Conservation (phyloP, 768 basidiomycete genomes). For the Postia placenta region DNA sequence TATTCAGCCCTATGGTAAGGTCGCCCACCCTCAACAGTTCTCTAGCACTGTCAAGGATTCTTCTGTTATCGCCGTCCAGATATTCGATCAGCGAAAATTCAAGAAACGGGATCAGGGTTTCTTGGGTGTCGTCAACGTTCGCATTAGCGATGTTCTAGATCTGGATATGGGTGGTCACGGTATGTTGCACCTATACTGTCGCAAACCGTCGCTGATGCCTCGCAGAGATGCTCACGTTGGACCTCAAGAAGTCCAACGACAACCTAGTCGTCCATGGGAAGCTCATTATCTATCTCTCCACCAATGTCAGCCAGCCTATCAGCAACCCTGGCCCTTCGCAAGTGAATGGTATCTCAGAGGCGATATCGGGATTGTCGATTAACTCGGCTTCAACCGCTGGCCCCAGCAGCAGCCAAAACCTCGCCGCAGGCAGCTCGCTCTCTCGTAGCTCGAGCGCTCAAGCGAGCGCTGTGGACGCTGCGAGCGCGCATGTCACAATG, state of each 20-base stretch:
- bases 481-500: constrained; percentile 32
- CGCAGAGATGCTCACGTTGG: constrained; percentile 88
- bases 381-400: constrained; percentile 59
- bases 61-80: constrained; percentile 96
- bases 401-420: constrained; percentile 28
- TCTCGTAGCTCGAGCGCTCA: constrained; percentile 68
- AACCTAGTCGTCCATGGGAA: constrained; percentile 97
- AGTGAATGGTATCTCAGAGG: constrained; percentile 49
- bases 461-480: constrained; percentile 43
- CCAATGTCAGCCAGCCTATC: constrained; percentile 82
- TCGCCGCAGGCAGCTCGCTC: constrained; percentile 32
- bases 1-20: background rate
- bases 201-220: background rate
- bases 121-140: constrained; percentile 93
- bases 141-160: constrained; percentile 86
- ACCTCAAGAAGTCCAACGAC: constrained; percentile 98
- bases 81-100: constrained; percentile 99
- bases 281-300: constrained; percentile 93
- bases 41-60: constrained; percentile 90
- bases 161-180: constrained; percentile 91
- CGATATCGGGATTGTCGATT: constrained; percentile 57
- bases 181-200: constrained; percentile 31
- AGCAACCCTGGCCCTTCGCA: constrained; percentile 78
- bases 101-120: constrained; percentile 98
- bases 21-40: background rate